Base-by-base conservation (phyloP, 495 filamentous ascomycete genomes). In the Cryomyces minteri region DNA sequence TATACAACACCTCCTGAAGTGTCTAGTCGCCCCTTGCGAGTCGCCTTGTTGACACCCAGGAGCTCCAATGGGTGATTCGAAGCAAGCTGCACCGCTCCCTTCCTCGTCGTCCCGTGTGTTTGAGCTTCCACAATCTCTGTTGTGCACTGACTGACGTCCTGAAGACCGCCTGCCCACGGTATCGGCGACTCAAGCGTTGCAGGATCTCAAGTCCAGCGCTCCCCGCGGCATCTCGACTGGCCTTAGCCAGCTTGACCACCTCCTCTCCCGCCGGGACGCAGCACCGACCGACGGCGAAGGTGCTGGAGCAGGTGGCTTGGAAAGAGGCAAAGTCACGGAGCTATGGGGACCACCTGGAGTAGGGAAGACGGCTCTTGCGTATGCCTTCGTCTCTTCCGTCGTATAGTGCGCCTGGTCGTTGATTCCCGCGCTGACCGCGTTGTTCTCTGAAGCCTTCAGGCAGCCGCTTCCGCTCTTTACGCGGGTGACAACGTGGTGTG, bases 351-450 rank as follows among this genome's bases (percentile, higher is more conserved):
- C 90, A 11, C 83, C 84, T 7, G 88, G 88, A 0, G 73, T 72
- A 11, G 90, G 90, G 9, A 96, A 96, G 62, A 92, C 88, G 0
- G 65, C 80, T 5, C 63, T 98, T 51, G 80, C 76, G 88, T 93
- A 62, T 32, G 49, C 50, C 9, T 38, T 25, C 18, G 18, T 25
- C 18, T 25, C 18, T 25, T 25, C 18, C 18, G 18, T 25, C 18
- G 2, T 25, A 25, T 25, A 2, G 18, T 25, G 18, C 18, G 18
- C 18, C 18, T 25, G 18, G 18, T 25, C 18, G 18, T 25, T 25
- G 18, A 25, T 25, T 25, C 18, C 18, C 18, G 2, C 18, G 2
- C 18, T 25, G 18, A 25, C 18, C 18, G 2, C 2, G 18, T 25
- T 25, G 9, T 38, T 38, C 34, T 38, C 12, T 8, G 43, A 50